Evolutionary conservation across 1,284 basidiomycete species (phyloP).

Genomic region (Trichosporon ovoides): DNA sequence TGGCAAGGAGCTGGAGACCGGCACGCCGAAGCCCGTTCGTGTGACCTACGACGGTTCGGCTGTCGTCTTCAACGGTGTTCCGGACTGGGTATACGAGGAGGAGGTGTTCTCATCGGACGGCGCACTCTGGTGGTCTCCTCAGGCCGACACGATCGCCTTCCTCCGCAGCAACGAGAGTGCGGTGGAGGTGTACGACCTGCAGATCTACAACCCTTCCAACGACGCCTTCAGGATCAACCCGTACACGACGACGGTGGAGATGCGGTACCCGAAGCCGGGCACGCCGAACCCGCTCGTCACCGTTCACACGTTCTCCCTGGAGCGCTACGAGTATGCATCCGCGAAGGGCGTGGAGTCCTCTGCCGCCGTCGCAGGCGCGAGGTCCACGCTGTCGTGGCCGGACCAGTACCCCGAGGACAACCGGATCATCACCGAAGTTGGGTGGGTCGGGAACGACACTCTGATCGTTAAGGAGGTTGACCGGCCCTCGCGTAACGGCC

Average conservation of each 20-base stretch:
- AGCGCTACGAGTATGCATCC: neutral
- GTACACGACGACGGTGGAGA: conserved; percentile 69
- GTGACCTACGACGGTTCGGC: conserved; percentile 76
- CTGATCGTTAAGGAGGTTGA: conserved; percentile 83
- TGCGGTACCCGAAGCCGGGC: conserved; percentile 68
- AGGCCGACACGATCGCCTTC: conserved; percentile 73
- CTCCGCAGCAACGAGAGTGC: conserved; percentile 80
- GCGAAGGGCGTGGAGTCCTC: conserved; percentile 5
- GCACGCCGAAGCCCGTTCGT: conserved; percentile 52
- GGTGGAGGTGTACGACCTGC: conserved; percentile 80
- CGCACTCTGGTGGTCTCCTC: conserved; percentile 88
- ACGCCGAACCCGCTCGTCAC: conserved; percentile 81
- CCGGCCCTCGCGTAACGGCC: conserved; percentile 70
- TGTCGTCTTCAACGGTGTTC: conserved; percentile 86
- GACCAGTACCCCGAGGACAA: conserved; percentile 58
- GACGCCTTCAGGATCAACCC: conserved; percentile 65
- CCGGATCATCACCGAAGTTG: conserved; percentile 72
- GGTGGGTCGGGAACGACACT: conserved; percentile 73
- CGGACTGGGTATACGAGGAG: conserved; percentile 97
- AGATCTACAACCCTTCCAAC: conserved; percentile 79
- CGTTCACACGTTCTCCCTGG: conserved; percentile 76
- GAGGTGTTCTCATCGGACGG: conserved; percentile 70
- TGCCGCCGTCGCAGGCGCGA: conserved; percentile 31
- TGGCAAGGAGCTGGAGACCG: conserved; percentile 29
- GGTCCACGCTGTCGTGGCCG: conserved; percentile 62